Evolutionary conservation across 805 yeast species (phyloP).

Genomic region (Huiozyma sinensis): DNA sequence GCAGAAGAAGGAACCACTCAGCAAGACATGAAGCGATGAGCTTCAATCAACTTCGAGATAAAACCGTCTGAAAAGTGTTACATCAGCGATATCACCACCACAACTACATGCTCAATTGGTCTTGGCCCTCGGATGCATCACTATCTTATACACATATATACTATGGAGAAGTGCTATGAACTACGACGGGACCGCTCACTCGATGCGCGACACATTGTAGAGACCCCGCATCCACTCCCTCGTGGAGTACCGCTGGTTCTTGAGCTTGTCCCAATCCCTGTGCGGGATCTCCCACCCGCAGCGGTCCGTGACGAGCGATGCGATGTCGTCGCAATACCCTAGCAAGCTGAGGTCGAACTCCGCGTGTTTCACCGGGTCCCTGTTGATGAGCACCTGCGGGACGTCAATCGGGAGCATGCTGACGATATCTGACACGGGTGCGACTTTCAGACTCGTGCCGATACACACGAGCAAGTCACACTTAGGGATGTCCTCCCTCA

Average conservation of each 20-base stretch:
- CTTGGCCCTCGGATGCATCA: neutral
- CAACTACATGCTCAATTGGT: neutral
- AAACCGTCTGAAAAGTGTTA: too few species aligned
- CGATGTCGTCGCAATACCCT: constrained; percentile 79
- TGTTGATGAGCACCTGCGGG: constrained; percentile 74
- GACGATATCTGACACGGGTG: constrained; percentile 83
- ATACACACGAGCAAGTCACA: constrained; percentile 78
- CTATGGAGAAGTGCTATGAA: neutral
- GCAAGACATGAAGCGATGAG: too few species aligned
- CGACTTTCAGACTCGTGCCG: constrained; percentile 89
- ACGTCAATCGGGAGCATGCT: constrained; percentile 52
- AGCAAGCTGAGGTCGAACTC: constrained; percentile 69
- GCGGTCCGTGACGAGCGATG: constrained; percentile 47
- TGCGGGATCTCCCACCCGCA: constrained; percentile 56
- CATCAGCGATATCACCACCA: too few species aligned
- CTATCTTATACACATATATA: neutral
- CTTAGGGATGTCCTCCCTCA: constrained; percentile 46
- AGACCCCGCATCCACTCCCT: constrained; percentile 23
- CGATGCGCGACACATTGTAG: constrained; percentile 11
- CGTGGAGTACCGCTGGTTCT: constrained; percentile 15
- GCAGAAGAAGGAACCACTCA: too few species aligned
- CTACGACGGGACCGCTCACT: neutral
- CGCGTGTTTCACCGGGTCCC: constrained; percentile 62
- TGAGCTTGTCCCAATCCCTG: constrained; percentile 30
- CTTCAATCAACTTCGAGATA: too few species aligned